These are phyloP conservation scores for Coffea humblotiana DNA, from an alignment of 305 asterid species.

Conservation along the genomic window DNA sequence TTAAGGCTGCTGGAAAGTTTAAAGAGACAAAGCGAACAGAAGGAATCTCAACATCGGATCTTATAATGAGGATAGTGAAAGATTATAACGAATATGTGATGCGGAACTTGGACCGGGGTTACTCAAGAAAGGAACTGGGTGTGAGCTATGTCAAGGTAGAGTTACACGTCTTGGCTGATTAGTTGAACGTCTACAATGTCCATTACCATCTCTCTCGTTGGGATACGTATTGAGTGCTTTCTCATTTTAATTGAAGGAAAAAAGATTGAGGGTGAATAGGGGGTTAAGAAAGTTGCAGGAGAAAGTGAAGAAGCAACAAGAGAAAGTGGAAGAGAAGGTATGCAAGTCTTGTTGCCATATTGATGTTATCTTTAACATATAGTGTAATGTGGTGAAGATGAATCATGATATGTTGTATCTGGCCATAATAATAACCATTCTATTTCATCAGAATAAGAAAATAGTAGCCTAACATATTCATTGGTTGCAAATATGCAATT, in stretches of 20 bases:
- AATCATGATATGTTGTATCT: not conserved
- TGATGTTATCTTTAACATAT: not conserved
- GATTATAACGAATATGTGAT: conserved; percentile 70
- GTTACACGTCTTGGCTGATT: not conserved
- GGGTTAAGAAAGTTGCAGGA: conserved; percentile 54
- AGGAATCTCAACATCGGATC: conserved; percentile 67
- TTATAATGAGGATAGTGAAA: conserved; percentile 64
- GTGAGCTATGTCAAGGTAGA: conserved; percentile 66
- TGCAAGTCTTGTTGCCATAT: not conserved
- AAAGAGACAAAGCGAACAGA: conserved; percentile 61
- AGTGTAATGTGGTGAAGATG: not conserved
- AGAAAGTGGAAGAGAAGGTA: conserved; percentile 69
- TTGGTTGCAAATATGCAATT: not conserved
- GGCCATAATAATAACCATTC: too few species aligned
- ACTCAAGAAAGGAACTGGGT: conserved; percentile 63
- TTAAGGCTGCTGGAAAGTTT: conserved; percentile 57
- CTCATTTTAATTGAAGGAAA: conserved; percentile 41
- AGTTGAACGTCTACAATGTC: not conserved
- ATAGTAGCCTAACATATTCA: not conserved
- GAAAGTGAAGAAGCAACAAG: conserved; percentile 71
- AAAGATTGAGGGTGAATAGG: conserved; percentile 59
- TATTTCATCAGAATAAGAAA: not conserved
- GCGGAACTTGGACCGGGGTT: conserved; percentile 74
- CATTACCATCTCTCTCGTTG: not conserved
- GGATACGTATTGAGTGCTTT: conserved; percentile 16